Conservation (phyloP, 345 rosid genomes). For the Trapa bicornis region DNA sequence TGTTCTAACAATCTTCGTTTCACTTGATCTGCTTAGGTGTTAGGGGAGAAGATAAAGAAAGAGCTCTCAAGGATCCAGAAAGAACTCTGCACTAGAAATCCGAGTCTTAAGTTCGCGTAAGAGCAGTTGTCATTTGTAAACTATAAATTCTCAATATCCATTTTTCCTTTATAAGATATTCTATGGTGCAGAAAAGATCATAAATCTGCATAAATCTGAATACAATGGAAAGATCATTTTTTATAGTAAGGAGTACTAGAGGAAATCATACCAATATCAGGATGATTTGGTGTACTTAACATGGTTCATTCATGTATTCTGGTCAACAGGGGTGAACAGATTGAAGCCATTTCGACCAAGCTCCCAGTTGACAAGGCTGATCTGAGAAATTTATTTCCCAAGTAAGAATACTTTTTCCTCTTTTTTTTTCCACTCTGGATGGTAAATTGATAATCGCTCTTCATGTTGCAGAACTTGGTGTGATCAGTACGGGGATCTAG, state of each 20-base stretch:
- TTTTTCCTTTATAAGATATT: background rate
- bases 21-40: constrained; percentile 23
- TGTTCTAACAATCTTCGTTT: background rate
- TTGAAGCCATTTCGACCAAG: constrained; percentile 69
- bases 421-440: background rate
- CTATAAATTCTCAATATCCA: background rate
- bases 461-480: constrained; percentile 47
- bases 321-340: constrained; percentile 42
- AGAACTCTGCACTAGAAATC: constrained; percentile 45
- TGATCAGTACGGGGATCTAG: constrained; percentile 55
- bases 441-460: no score
- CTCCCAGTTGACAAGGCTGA: constrained; percentile 64
- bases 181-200: no score
- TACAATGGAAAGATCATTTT: no score
- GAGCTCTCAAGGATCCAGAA: constrained; percentile 52
- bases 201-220: no score
- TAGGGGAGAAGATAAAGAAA: constrained; percentile 63
- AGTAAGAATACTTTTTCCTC: constrained; percentile 20
- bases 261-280: no score
- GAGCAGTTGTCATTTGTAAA: constrained; percentile 4
- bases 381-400: constrained; percentile 58
- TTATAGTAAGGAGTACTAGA: no score
- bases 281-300: background rate
- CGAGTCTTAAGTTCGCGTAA: constrained; percentile 54
- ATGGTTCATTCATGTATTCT: background rate